Evolutionary conservation across 768 basidiomycete genomes (phyloP).

Genomic region (Leccinum boreale): DNA sequence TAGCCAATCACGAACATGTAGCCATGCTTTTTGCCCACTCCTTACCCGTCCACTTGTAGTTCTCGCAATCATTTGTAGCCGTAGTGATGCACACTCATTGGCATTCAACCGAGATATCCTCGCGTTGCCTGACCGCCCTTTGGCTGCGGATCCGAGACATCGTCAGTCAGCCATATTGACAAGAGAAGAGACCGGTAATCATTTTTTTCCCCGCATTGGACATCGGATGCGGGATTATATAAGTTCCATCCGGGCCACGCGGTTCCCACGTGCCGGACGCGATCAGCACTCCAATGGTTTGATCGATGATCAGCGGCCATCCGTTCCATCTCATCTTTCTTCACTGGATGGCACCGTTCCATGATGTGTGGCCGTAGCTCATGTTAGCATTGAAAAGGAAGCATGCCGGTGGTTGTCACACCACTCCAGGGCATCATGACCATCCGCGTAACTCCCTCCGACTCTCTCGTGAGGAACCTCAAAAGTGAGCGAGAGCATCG

Average conservation of each 20-base stretch:
- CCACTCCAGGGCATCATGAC: not conserved
- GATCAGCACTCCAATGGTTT: not conserved
- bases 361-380: not conserved
- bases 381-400: not conserved
- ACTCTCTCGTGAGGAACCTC: conserved; percentile 3
- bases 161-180: not conserved
- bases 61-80: conserved; percentile 19
- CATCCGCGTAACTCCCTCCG: not conserved
- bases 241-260: not conserved
- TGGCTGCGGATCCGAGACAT: not conserved
- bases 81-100: conserved; percentile 11
- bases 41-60: conserved; percentile 21
- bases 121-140: not conserved
- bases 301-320: not conserved
- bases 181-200: not conserved
- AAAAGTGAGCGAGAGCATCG: conserved; percentile 8
- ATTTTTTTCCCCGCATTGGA: not conserved
- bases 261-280: not conserved
- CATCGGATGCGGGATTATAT: not conserved
- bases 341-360: conserved; percentile 12
- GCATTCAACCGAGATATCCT: conserved; percentile 2
- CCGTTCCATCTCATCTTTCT: not conserved
- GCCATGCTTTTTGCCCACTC: conserved; percentile 14
- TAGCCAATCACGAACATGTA: conserved; percentile 27
- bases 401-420: not conserved